These are phyloP conservation scores for Ramularia collo-cygni DNA, from an alignment of 2,329 filamentous ascomycete genomes.

Conservation along the genomic window DNA sequence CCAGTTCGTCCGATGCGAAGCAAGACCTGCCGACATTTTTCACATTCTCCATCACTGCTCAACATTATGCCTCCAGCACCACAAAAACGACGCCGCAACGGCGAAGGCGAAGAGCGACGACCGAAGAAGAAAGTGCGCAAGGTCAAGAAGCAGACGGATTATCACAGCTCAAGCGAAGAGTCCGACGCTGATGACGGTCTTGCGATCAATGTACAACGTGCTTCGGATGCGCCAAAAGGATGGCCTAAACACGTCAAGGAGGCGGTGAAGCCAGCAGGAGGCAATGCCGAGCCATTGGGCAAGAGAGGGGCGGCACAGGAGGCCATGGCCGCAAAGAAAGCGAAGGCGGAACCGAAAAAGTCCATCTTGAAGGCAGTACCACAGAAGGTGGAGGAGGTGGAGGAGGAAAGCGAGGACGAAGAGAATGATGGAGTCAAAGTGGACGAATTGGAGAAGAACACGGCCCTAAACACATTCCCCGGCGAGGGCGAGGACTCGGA, in stretches of 20 bases:
- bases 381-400: conserved; percentile 7
- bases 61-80: conserved; percentile 19
- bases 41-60: conserved; percentile 1
- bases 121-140: conserved; percentile 50
- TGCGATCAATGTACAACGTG: conserved; percentile 10
- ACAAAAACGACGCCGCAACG: conserved; percentile 39
- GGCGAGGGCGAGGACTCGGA: conserved; percentile 12
- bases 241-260: conserved; percentile 13
- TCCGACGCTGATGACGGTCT: conserved; percentile 31
- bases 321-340: conserved; percentile 7
- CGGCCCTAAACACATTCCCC: conserved; percentile 15
- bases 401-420: conserved; percentile 11
- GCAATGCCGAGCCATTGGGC: conserved; percentile 9
- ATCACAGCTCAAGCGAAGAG: conserved; percentile 59
- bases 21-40: no score
- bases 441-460: conserved; percentile 14
- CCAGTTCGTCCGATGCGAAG: neutral
- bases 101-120: conserved; percentile 52
- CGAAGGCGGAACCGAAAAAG: conserved; percentile 18
- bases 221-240: conserved; percentile 22
- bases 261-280: conserved; percentile 7
- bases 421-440: conserved; percentile 8
- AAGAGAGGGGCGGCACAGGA: conserved; percentile 4
- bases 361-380: conserved; percentile 7
- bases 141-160: conserved; percentile 55